Percentiles rank a stretch among this genome's conserved stretches.
Evolutionary conservation across 1,139 yeast genomes (phyloP).

Genomic region (Magnusiomyces ingens): DNA sequence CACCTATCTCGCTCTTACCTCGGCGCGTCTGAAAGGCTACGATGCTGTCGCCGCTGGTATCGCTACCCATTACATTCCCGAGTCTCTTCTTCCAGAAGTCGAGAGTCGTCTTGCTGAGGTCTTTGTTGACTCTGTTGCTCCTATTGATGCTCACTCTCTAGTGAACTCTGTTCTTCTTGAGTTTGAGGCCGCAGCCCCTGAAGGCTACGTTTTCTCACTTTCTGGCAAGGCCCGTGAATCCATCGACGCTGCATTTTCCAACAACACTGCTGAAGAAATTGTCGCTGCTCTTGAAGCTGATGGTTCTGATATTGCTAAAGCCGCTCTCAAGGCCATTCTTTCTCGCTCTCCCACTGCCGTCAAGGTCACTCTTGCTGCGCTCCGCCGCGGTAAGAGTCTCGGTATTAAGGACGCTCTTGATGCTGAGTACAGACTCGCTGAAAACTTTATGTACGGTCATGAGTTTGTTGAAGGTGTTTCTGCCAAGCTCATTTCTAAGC

Average conservation of each 20-base stretch:
- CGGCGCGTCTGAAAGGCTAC: slow-evolving; percentile 65
- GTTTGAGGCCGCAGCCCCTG: slow-evolving; percentile 64
- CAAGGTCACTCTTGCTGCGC: slow-evolving; percentile 62
- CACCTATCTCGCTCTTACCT: slow-evolving; percentile 79
- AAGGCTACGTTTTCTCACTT: slow-evolving; percentile 53
- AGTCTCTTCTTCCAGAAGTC: slow-evolving; percentile 55
- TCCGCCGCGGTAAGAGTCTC: slow-evolving; percentile 55
- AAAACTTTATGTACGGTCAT: slow-evolving; percentile 59
- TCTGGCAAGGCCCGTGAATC: slow-evolving; percentile 49
- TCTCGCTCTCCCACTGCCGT: slow-evolving; percentile 71
- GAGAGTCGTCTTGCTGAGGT: slow-evolving; percentile 54
- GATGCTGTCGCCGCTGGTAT: slow-evolving; percentile 79
- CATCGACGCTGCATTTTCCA: slow-evolving; percentile 63
- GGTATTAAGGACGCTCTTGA: slow-evolving; percentile 62
- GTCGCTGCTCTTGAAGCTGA: slow-evolving; percentile 49
- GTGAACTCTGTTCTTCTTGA: slow-evolving; percentile 73
- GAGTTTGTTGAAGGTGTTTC: slow-evolving; percentile 73
- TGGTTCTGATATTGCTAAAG: slow-evolving; percentile 61
- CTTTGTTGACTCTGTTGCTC: slow-evolving; percentile 24
- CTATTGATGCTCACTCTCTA: slow-evolving; percentile 38
- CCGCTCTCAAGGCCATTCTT: slow-evolving; percentile 49
- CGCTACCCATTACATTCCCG: slow-evolving; percentile 83
- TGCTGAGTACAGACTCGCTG: slow-evolving; percentile 71
- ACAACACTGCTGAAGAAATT: slow-evolving; percentile 54
- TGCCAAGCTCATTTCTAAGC: slow-evolving; percentile 61